Conservation (phyloP, 345 rosid genomes). For the Rhizophora apiculata region DNA sequence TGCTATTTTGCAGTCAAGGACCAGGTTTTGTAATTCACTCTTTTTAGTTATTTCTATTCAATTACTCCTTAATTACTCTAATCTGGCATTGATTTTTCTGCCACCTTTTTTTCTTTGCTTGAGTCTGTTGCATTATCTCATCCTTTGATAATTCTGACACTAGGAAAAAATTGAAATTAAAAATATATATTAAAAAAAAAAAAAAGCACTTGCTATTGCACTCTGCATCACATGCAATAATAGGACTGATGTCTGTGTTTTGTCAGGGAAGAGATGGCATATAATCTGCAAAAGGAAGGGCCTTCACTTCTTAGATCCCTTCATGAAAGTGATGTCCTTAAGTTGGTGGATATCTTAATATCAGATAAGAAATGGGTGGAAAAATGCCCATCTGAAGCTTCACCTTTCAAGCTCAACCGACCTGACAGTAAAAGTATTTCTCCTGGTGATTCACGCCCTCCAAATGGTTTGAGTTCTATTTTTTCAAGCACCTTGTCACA, state of each 20-base stretch:
- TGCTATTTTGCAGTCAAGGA: slow-evolving; percentile 47
- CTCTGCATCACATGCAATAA: slow-evolving; percentile 5
- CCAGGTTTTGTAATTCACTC: slow-evolving; percentile 47
- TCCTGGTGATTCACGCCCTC: slow-evolving; percentile 22
- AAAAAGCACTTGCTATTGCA: neutral
- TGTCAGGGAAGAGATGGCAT: slow-evolving; percentile 60
- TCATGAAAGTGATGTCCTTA: slow-evolving; percentile 37
- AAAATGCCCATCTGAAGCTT: slow-evolving; percentile 42
- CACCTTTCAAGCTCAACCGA: slow-evolving; percentile 49
- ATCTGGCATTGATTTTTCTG: no score
- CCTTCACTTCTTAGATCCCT: slow-evolving; percentile 51
- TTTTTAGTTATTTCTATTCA: no score
- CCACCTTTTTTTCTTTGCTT: no score
- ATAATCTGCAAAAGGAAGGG: slow-evolving; percentile 53
- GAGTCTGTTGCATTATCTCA: no score
- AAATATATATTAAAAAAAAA: neutral
- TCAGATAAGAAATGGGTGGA: slow-evolving; percentile 68
- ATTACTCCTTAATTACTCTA: no score
- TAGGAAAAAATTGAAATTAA: neutral
- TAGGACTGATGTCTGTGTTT: slow-evolving; percentile 2
- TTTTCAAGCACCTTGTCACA: slow-evolving; percentile 31
- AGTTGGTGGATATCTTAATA: slow-evolving; percentile 55
- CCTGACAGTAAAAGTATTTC: slow-evolving; percentile 21
- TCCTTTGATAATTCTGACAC: neutral
- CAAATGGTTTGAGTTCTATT: slow-evolving; percentile 48